Evolutionary conservation across 768 basidiomycete species (phyloP), one percentile per base, ranked within the genome.

Genomic region (Tricholoma sp.): DNA sequence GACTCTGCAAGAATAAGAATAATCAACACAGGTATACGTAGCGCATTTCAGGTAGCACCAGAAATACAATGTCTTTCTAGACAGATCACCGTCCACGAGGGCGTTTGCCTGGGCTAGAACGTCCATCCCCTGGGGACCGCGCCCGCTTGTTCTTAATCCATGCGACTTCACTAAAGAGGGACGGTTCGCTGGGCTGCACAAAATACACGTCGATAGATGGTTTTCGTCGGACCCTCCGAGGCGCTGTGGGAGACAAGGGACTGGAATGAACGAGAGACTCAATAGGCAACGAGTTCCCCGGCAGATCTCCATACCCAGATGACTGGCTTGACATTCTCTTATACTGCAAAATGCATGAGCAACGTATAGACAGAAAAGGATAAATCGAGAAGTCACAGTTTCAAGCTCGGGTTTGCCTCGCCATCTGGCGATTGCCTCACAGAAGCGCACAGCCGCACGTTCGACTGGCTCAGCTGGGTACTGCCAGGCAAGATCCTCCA

Each of bases 391-490:
- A 55, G 79, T 65, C 58, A 89, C 89, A 3, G 84, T 87, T 71
- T 90, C 88, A 7, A 94, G 78, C 63, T 93, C 91, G 35, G 91
- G 91, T 65, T 87, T 89, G 2, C 91, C 91, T 62, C 90, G 75
- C 91, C 91, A 94, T 53, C 80, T 81, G 1, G 88, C 83, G 45
- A 93, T 79, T 34, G 89, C 89, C 66, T 94, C 91, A 64, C 86
- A 91, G 65, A 89, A 94, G 51, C 89, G 76, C 4, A 91, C 76
- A 0, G 88, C 83, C 27, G 87, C 85, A 18, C 89, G 79, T 65
- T 94, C 91, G 14, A 92, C 81, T 19, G 89, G 86, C 63, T 93
- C 89, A 1, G 87, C 84, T 29, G 91, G 89, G 66, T 85, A 93
- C 63, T 84, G 82, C 83, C 85, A 86, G 1, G 89, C 88, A 3